Percentiles rank a stretch among this genome's conserved stretches.
phyloP scores from a whole-genome alignment of 768 basidiomycete species.

The Gloeostereum incarnatum region DNA sequence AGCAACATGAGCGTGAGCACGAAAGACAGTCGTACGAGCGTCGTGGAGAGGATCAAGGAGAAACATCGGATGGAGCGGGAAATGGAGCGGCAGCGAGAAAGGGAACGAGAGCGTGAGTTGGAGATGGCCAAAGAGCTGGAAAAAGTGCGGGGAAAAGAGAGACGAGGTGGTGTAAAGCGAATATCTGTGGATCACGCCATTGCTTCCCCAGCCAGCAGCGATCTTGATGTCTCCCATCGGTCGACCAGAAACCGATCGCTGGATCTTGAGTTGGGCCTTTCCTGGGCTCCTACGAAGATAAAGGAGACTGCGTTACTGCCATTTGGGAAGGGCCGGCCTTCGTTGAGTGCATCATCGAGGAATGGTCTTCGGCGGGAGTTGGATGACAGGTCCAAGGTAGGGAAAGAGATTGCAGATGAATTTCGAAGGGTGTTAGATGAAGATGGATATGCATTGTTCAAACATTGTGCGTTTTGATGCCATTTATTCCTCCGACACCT shows the following conservation, averaged over 20 bases:
- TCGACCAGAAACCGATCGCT: constrained; percentile 63
- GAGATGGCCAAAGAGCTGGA: too few species aligned
- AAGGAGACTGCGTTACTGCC: constrained; percentile 60
- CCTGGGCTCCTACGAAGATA: constrained; percentile 65
- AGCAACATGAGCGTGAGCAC: constrained; percentile 9
- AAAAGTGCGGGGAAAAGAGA: too few species aligned
- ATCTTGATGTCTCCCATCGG: too few species aligned
- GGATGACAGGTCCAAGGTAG: constrained; percentile 21
- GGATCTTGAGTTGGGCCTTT: constrained; percentile 58
- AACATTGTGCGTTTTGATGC: constrained; percentile 46
- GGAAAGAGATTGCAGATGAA: constrained; percentile 36
- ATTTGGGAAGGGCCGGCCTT: constrained; percentile 14
- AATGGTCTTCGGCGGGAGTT: constrained; percentile 12
- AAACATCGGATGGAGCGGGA: constrained; percentile 11
- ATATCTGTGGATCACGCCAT: too few species aligned
- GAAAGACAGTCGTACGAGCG: constrained; percentile 13
- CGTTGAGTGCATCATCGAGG: constrained; percentile 20
- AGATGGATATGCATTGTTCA: constrained; percentile 40
- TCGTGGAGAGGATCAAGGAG: constrained; percentile 10
- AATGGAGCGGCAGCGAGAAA: constrained; percentile 9
- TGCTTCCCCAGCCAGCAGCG: too few species aligned
- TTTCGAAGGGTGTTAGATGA: constrained; percentile 38
- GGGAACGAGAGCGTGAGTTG: background rate
- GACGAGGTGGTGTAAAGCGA: too few species aligned
- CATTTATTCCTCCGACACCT: constrained; percentile 1